Base-by-base conservation (phyloP, 495 filamentous ascomycete species). In the Diplogelasinospora grovesii region DNA sequence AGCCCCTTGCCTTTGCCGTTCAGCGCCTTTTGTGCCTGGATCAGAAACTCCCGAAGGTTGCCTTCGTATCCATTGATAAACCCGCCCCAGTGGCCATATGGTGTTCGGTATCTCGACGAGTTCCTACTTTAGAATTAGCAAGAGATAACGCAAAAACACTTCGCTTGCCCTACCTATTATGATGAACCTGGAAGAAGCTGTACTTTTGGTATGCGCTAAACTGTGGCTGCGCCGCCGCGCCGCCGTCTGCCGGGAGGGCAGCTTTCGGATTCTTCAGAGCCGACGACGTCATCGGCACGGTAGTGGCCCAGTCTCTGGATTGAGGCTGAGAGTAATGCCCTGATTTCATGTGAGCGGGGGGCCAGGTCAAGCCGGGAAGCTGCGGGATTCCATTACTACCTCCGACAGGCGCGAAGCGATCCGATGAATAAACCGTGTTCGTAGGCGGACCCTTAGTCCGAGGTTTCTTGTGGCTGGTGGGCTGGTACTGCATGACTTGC, bases 21-120 rank as follows among this genome's bases (percentile, higher is more conserved):
- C 1, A 71, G 45, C 3, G 60, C 59, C 18, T 61, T 57, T 21
- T 62, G 65, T 8, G 65, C 57, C 29, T 57, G 63, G 43, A 66
- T 56, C 40, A 73, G 41, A 43, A 75, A 70, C 5, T 63, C 64
- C 22, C 63, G 52, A 5, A 72, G 50, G 10, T 63, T 69, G 10
- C 70, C 72, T 44, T 75, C 70, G 31, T 75, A 78, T 4, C 72
- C 73, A 40, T 78, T 76, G 9, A 70, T 71, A 44, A 76, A 76
- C 0, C 71, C 74, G 22, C 67, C 68, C 54, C 62, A 66, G 8
- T 50, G 55, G 19, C 65, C 63, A 45, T 78, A 78, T 10, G 73
- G 74, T 3, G 71, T 73, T 22, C 65, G 63, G 48, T 78, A 70
- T 20, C 57, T 60, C 0, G 60, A 57, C n/a, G 64, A 52, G 45